A percentile compares a stretch with the other conserved stretches of the same genome.
phyloP scores from a whole-genome alignment of 164 flowering plant species.

The Warburgia ugandensis region DNA sequence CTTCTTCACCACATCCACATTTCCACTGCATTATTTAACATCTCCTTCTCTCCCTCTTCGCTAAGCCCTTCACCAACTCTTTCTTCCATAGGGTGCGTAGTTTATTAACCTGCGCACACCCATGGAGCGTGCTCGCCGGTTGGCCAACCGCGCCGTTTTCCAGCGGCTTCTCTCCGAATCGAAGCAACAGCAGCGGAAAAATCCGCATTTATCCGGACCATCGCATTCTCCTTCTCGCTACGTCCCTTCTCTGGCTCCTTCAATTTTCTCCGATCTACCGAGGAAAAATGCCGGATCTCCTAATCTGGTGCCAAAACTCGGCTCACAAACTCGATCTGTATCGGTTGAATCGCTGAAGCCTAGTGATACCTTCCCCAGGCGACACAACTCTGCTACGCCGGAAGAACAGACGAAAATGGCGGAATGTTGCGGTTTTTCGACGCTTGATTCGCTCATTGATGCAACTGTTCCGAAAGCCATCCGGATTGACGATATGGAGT shows the following conservation, averaged over 20 bases:
- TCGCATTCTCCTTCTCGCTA: conserved; percentile 41
- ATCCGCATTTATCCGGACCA: conserved; percentile 10
- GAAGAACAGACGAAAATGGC: conserved; percentile 84
- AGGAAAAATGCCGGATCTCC: conserved; percentile 14
- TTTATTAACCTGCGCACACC: no score
- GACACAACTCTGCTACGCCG: conserved; percentile 90
- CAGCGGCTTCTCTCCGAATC: conserved; percentile 49
- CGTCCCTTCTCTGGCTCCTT: conserved; percentile 58
- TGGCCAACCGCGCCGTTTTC: conserved; percentile 66
- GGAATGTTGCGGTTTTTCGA: conserved; percentile 45
- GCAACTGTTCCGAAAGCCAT: conserved; percentile 95
- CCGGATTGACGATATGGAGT: conserved; percentile 50
- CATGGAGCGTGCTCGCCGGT: conserved; percentile 92
- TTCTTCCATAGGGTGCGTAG: no score
- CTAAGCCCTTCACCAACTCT: no score
- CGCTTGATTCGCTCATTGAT: conserved; percentile 65
- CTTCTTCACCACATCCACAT: no score
- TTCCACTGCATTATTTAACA: no score
- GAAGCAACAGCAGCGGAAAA: conserved; percentile 19
- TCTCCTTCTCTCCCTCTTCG: neutral
- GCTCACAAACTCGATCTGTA: conserved; percentile 37
- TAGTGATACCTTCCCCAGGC: conserved; percentile 86
- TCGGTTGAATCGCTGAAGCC: conserved; percentile 74
- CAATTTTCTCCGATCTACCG: conserved; percentile 12
- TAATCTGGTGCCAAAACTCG: conserved; percentile 8